Evolutionary conservation across 768 basidiomycete species (phyloP), one percentile per base, ranked within the genome.

Genomic region (Crassisporium funariophilum): DNA sequence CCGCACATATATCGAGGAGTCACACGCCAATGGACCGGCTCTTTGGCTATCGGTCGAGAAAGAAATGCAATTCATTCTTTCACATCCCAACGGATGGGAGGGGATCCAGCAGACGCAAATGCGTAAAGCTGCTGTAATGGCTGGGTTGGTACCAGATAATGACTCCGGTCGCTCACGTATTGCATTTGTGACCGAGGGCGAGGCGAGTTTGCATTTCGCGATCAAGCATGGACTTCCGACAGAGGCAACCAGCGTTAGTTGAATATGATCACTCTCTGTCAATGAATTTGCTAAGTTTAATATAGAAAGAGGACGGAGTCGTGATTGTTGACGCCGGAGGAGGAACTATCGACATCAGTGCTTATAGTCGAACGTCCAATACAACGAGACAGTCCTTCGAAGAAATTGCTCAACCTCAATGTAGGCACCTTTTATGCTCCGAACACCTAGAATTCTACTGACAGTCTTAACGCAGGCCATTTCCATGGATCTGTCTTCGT

Each of bases 31-130:
- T 47, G 79, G 81, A 0, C 41, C n/a, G 5, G 56, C 59, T 3
- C 44, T 81, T 3, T 82, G 79, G 81, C 55, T 52, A 6, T 71
- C 70, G 15, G 25, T 58, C 11, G 64, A 73, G 46, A 54, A 62
- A 12, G 62, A 56, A 5, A 69, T 78, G 24, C 72, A 79, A 15
- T 79, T 74, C 50, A 69, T 86, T 3, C 66, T 86, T 8, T 70
- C 75, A 0, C 82, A 84, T 52, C 83, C 83, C 2, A 84, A 84
- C 49, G 81, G 80, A 0, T 86, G 82, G 81, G 81, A 77, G 46
- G 77, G 79, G 0, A 57, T 57, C 1, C 82, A 85, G 47, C 83
- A 83, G 51, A 63, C 59, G 5, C 65, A 74, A 52, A 79, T 86
- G 66, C 72, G 82, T 2, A 51, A 64, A 19, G 82, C 83, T 0